Percentiles rank a stretch among this genome's conserved stretches.
Evolutionary conservation across 306 rosid species (phyloP).

Genomic region (Castanospermum australe): DNA sequence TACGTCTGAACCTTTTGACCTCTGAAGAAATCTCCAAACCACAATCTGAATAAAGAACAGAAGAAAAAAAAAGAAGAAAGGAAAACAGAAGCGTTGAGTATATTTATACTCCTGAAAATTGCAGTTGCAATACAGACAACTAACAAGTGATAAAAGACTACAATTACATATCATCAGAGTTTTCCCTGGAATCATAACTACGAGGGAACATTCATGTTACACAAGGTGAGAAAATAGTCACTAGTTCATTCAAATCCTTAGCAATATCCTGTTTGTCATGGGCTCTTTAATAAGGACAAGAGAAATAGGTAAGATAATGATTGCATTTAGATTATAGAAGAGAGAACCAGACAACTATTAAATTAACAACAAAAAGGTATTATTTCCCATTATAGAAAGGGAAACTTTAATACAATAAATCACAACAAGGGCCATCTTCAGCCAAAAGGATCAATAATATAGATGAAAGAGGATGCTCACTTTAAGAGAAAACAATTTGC

Average conservation of each 20-base stretch:
- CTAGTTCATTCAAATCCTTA: background rate
- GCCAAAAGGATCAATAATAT: background rate
- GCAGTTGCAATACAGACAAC: background rate
- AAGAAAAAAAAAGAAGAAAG: background rate
- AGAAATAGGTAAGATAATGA: background rate
- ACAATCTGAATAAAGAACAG: slow-evolving; percentile 64
- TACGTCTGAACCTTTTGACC: slow-evolving; percentile 82
- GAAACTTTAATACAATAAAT: background rate
- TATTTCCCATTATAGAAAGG: background rate
- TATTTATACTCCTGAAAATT: background rate
- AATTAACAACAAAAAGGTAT: background rate
- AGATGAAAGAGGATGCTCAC: background rate
- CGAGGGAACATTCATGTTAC: background rate
- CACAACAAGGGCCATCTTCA: background rate
- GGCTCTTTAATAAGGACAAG: background rate
- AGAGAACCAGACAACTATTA: background rate
- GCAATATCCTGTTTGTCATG: background rate
- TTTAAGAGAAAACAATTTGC: background rate
- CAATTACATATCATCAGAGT: background rate
- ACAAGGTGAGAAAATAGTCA: background rate
- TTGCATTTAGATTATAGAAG: background rate
- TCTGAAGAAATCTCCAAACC: slow-evolving; percentile 89
- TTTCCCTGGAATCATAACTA: background rate
- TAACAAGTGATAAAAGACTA: background rate
- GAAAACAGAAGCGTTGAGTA: background rate